A percentile compares a stretch with the other conserved stretches of the same genome.
phyloP scores from a whole-genome alignment of 2,329 filamentous ascomycete genomes.

The Colletotrichum liaoningense region DNA sequence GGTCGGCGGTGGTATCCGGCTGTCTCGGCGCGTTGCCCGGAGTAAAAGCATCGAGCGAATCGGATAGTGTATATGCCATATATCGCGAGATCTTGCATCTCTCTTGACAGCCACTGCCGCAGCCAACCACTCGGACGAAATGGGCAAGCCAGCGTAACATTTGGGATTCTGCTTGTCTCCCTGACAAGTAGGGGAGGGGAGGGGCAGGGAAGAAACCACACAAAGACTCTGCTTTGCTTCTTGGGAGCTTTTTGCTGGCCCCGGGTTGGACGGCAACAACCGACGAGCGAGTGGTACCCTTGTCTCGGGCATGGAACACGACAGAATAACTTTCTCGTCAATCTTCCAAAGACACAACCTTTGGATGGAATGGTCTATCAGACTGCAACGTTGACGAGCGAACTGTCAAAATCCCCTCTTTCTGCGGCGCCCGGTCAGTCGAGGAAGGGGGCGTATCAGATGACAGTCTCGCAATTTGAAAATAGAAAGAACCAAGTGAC shows the following conservation, averaged over 20 bases:
- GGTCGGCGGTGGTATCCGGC: neutral
- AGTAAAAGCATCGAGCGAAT: neutral
- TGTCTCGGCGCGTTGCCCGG: neutral
- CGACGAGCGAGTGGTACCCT: neutral
- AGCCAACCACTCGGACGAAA: neutral
- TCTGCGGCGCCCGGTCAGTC: too few relatives aligned
- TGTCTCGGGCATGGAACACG: neutral
- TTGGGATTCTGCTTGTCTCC: too few relatives aligned
- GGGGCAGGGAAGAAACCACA: too few relatives aligned
- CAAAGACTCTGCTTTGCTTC: too few relatives aligned
- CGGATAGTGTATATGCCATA: neutral
- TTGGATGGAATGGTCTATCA: constrained; percentile 1
- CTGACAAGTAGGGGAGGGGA: too few relatives aligned
- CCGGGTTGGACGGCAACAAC: too few relatives aligned
- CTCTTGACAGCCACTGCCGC: neutral
- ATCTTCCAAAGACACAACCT: neutral
- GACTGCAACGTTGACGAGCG: constrained; percentile 1
- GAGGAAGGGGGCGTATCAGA: neutral
- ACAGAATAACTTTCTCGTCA: neutral
- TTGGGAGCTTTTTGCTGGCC: too few relatives aligned
- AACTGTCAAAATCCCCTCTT: neutral
- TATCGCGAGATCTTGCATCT: neutral
- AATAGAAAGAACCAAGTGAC: neutral
- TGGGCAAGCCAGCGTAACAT: too few relatives aligned
- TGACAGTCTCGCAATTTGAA: neutral